Conservation (phyloP, 2,329 filamentous ascomycete species). For the Thermomyces lanuginosus region DNA sequence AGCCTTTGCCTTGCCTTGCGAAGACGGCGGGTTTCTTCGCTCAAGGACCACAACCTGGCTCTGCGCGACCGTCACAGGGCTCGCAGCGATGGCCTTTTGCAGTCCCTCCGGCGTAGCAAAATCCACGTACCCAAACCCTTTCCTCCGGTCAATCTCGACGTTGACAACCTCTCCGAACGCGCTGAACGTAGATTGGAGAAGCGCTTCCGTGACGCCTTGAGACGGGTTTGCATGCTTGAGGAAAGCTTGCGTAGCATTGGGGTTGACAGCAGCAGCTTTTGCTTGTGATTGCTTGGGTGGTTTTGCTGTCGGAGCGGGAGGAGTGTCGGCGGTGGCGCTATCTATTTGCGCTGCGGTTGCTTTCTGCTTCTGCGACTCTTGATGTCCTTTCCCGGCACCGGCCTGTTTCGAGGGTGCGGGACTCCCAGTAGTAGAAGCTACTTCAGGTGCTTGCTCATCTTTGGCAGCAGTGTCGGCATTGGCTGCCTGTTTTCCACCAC, state of each 20-base stretch:
- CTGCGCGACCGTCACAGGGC: constrained; percentile 66
- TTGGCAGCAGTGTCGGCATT: constrained; percentile 3
- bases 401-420: not conserved
- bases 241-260: constrained; percentile 40
- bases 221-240: constrained; percentile 74
- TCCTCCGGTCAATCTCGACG: constrained; percentile 87
- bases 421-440: constrained; percentile 2
- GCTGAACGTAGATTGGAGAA: constrained; percentile 59
- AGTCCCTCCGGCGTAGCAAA: constrained; percentile 60
- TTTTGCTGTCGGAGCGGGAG: constrained; percentile 9
- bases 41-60: constrained; percentile 78
- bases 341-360: no score
- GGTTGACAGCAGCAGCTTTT: constrained; percentile 10
- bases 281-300: constrained; percentile 14
- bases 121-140: constrained; percentile 85
- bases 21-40: constrained; percentile 16
- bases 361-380: no score
- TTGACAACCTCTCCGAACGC: constrained; percentile 57
- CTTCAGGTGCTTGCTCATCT: constrained; percentile 2
- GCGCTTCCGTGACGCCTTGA: constrained; percentile 73
- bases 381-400: no score
- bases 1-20: constrained; percentile 4
- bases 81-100: constrained; percentile 63
- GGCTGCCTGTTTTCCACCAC: no score
- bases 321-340: constrained; percentile 8